A percentile compares a stretch with the other conserved stretches of the same genome.
Conservation (phyloP, 371 early-diverging fungal genomes). For the Cladochytrium tenue region DNA sequence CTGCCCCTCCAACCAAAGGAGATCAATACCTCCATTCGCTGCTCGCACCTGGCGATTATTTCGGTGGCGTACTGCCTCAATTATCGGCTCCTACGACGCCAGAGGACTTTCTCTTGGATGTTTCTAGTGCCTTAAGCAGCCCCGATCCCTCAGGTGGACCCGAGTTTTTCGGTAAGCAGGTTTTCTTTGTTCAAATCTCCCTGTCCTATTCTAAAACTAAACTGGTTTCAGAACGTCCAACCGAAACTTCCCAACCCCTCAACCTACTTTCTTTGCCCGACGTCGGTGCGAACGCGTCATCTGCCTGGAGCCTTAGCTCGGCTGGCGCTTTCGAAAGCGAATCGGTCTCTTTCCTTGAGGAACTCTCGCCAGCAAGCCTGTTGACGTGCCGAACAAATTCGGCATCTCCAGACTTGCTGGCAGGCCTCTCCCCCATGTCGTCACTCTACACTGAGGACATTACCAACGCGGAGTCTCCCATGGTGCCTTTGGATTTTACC, state of each 20-base stretch:
- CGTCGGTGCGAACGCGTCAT: not conserved
- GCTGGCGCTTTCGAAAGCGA: not conserved
- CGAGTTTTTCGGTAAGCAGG: too few species aligned
- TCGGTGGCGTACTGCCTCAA: too few species aligned
- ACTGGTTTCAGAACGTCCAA: not conserved
- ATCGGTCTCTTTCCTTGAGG: not conserved
- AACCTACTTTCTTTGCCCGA: not conserved
- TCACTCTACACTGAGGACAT: not conserved
- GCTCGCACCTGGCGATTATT: too few species aligned
- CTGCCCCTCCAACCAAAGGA: too few species aligned
- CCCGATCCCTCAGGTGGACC: too few species aligned
- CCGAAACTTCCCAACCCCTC: not conserved
- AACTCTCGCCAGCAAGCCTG: not conserved
- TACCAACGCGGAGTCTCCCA: not conserved
- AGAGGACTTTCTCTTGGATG: too few species aligned
- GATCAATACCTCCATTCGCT: too few species aligned
- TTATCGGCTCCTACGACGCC: too few species aligned
- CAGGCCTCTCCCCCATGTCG: not conserved
- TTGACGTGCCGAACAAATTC: not conserved
- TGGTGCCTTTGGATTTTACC: not conserved
- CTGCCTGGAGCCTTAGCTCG: not conserved
- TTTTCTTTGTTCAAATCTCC: too few species aligned
- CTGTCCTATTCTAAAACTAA: not conserved
- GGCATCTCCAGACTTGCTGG: not conserved
- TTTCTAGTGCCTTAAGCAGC: too few species aligned